Evolutionary conservation across 1,139 yeast genomes (phyloP).

Genomic region (Geotrichum histeridarum): DNA sequence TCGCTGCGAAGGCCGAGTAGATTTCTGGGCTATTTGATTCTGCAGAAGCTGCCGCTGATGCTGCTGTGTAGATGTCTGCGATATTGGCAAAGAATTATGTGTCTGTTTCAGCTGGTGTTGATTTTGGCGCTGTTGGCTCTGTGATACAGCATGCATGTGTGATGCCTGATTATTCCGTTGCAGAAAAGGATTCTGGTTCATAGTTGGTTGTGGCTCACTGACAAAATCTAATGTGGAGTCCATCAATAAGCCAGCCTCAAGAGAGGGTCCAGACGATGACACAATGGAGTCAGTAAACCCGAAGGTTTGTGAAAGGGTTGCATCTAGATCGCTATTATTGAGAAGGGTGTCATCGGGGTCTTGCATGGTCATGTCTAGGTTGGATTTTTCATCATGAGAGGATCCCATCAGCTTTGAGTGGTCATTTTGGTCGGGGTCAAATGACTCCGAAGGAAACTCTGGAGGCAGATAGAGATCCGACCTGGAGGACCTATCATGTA

Average conservation of each 20-base stretch:
- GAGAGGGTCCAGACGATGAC: background rate
- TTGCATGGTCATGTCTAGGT: background rate
- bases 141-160: background rate
- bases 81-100: slow-evolving; percentile 7
- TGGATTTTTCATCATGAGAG: background rate
- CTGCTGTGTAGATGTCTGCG: slow-evolving; percentile 4
- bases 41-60: background rate
- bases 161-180: too few species aligned
- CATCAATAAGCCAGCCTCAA: background rate
- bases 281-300: background rate
- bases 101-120: slow-evolving; percentile 10
- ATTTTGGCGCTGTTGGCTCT: background rate
- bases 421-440: slow-evolving; percentile 2
- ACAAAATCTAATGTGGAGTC: background rate
- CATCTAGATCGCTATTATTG: background rate
- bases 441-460: slow-evolving; percentile 5
- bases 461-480: slow-evolving; percentile 2
- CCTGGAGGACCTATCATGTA: background rate
- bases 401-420: background rate
- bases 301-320: background rate
- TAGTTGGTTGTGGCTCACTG: background rate
- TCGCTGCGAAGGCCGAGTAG: background rate
- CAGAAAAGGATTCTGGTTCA: too few species aligned
- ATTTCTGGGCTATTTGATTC: background rate
- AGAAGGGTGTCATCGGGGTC: background rate